Evolutionary conservation across 768 basidiomycete species (phyloP), one percentile per base, ranked within the genome.

Genomic region (Cyclocybe aegerita): DNA sequence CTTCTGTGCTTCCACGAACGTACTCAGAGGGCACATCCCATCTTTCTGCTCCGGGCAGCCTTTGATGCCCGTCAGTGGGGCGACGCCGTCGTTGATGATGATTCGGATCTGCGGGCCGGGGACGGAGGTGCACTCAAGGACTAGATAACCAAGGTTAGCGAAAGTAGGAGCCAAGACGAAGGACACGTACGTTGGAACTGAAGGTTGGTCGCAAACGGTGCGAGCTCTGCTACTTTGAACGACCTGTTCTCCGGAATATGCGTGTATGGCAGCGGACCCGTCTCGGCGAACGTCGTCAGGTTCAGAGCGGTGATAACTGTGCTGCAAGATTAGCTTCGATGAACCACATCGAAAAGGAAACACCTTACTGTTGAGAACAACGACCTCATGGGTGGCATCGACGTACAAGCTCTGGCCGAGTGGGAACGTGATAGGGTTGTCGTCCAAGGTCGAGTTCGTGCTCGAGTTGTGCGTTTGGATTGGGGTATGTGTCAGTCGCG

Each of bases 311-410:
- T 90, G 32, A 96, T 75, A 33, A 92, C 89, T 88, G 12, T 29
- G 30, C 1, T 35, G 38, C 33, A 41, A 29, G 12, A 5, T 46
- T 15, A 48, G 43, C 35, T 50, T 39, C 7, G 31, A 9, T 35
- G 16, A 14, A 8, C 23, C 11, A 16, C 29, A n/a, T 16, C 8
- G 14, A 39, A 35, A 40, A 43, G 32, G 39, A 34, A 17, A 35
- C 43, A 11, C 69, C 80, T 14, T 53, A 89, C 89, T 80, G 59
- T 93, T 88, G n/a, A 93, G 69, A 0, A 94, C 83, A 35, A 94
- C 88, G n/a, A 92, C 90, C 59, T 96, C 93, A 50, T 95, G 94
- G 1, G 88, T 90, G 5, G 90, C 90, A 62, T 96, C 93, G 6
- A 93, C 91, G 51, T 93, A 95, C 32, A 95, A 64, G 48, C 74